Conservation (phyloP, 2,329 filamentous ascomycete species). For the Aspergillus unguis region DNA sequence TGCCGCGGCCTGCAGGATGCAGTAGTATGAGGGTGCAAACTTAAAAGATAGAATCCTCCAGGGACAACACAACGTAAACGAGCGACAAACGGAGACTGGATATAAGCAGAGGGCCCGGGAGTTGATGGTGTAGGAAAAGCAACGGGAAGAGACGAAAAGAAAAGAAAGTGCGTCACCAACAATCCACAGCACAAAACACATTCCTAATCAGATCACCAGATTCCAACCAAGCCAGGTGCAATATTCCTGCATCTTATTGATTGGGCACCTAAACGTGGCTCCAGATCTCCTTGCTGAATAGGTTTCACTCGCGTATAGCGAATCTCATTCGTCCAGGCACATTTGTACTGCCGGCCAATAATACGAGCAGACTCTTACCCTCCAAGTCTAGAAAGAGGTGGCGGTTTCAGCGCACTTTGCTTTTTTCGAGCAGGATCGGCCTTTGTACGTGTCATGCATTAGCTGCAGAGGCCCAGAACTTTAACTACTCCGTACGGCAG, state of each 20-base stretch:
- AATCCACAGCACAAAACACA: too few species aligned
- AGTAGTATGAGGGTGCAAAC: background rate
- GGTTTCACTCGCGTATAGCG: background rate
- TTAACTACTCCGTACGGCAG: background rate
- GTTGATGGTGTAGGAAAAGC: background rate
- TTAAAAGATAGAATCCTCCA: background rate
- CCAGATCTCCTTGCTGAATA: constrained; percentile 8
- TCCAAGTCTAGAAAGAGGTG: too few species aligned
- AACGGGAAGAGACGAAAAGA: constrained; percentile 1
- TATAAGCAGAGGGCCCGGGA: too few species aligned
- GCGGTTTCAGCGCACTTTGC: too few species aligned
- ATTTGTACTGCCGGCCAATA: constrained; percentile 4
- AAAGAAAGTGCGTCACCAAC: background rate
- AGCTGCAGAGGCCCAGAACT: constrained; percentile 7
- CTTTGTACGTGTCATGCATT: constrained; percentile 8
- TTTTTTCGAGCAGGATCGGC: background rate
- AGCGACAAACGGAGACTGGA: background rate
- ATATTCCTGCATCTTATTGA: background rate
- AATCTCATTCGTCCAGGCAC: constrained; percentile 8
- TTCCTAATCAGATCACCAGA: background rate
- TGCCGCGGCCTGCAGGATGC: too few species aligned
- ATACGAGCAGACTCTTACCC: background rate
- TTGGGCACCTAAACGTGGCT: constrained; percentile 11
- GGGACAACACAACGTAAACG: background rate
- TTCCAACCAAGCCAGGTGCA: constrained; percentile 1